Percentiles rank a stretch among this genome's conserved stretches.
Evolutionary conservation across 768 basidiomycete species (phyloP).

Genomic region (Leccinum pellstonianum): DNA sequence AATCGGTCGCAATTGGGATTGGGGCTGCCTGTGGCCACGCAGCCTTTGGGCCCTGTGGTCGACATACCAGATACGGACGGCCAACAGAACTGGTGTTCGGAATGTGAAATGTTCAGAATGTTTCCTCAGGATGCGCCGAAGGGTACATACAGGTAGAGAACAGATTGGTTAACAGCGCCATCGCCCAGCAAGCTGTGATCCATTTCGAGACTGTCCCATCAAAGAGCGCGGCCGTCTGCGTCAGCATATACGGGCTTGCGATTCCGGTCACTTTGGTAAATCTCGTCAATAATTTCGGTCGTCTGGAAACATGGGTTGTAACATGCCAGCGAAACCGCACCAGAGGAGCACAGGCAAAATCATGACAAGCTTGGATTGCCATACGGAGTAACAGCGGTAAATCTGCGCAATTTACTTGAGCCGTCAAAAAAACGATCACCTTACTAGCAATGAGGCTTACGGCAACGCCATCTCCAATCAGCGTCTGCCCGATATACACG

Average conservation of each 20-base stretch:
- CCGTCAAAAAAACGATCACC: neutral
- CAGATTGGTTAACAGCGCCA: conserved; percentile 1
- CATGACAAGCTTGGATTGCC: neutral
- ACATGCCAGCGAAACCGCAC: neutral
- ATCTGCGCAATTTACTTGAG: neutral
- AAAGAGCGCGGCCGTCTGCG: neutral
- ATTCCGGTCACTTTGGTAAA: conserved; percentile 14
- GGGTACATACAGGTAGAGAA: neutral
- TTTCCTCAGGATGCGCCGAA: neutral
- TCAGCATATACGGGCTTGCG: conserved; percentile 12
- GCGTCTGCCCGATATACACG: neutral
- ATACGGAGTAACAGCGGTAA: neutral
- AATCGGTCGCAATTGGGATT: neutral
- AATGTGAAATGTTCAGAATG: neutral
- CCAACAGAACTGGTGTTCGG: neutral
- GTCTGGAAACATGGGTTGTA: neutral
- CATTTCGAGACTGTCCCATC: neutral
- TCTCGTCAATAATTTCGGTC: neutral
- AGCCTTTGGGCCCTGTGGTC: neutral
- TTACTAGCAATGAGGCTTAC: neutral
- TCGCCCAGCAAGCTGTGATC: neutral
- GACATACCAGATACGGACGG: neutral
- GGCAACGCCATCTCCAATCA: neutral
- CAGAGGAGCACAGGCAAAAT: neutral
- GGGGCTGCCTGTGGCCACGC: neutral